These are phyloP conservation scores for Microthlaspi erraticum DNA, from an alignment of 345 rosid species.

Conservation along the genomic window DNA sequence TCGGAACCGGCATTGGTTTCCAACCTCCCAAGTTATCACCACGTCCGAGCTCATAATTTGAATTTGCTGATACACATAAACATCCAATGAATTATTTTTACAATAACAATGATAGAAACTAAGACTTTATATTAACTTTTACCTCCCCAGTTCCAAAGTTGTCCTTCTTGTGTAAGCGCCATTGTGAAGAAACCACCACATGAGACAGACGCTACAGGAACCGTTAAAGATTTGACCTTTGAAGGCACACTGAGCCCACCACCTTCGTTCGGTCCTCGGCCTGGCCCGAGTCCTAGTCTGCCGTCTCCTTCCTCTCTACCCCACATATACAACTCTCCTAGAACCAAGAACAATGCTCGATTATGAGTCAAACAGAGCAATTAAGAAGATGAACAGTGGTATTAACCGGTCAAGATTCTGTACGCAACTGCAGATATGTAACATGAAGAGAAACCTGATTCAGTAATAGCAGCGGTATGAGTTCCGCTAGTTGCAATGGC, in stretches of 20 bases:
- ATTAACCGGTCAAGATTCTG: background rate
- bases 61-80: constrained; percentile 59
- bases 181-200: constrained; percentile 94
- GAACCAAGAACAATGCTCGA: constrained; percentile 23
- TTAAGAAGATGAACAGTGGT: background rate
- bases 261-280: constrained; percentile 87
- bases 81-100: constrained; percentile 3
- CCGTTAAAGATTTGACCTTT: constrained; percentile 67
- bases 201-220: constrained; percentile 70
- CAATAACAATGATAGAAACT: constrained; percentile 6
- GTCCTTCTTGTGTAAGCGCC: constrained; percentile 76
- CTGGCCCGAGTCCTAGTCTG: constrained; percentile 93
- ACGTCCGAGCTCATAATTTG: constrained; percentile 94
- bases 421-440: background rate
- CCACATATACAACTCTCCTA: constrained; percentile 88
- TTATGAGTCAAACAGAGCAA: background rate
- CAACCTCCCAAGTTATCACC: constrained; percentile 85
- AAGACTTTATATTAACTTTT: background rate
- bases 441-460: constrained; percentile 58
- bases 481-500: constrained; percentile 85
- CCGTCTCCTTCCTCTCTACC: constrained; percentile 98
- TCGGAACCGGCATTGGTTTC: constrained; percentile 79
- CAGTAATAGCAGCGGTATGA: constrained; percentile 82
- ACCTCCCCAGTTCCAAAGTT: constrained; percentile 98
- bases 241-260: constrained; percentile 94